These are phyloP conservation scores for Cercospora sp. DNA, from an alignment of 2,329 filamentous ascomycete species.

Conservation along the genomic window DNA sequence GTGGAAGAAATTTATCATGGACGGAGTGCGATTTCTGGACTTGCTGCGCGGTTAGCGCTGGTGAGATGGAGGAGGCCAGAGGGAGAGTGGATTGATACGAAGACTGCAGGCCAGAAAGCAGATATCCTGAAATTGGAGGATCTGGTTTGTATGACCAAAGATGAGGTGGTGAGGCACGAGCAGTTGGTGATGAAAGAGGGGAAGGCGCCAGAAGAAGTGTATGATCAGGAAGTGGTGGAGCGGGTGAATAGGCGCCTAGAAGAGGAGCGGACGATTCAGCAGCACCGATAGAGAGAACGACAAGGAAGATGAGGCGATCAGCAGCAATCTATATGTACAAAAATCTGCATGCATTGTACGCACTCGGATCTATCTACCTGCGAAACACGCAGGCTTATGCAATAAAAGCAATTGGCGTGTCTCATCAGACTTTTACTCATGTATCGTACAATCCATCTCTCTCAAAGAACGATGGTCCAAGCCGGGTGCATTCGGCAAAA, in stretches of 20 bases:
- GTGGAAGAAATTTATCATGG: conserved; percentile 86
- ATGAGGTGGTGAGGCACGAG: conserved; percentile 79
- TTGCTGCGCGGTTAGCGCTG: conserved; percentile 77
- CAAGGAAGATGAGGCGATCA: not conserved
- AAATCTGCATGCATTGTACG: not conserved
- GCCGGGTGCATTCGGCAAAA: not conserved
- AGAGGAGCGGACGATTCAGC: conserved; percentile 55
- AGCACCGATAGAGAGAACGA: conserved; percentile 13
- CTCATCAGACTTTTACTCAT: not conserved
- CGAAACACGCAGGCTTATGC: not conserved
- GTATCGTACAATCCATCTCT: not conserved
- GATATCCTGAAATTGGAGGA: conserved; percentile 69
- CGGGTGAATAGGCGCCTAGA: conserved; percentile 65
- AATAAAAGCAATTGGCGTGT: not conserved
- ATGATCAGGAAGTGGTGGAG: conserved; percentile 65
- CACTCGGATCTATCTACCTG: not conserved
- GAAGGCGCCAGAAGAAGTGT: conserved; percentile 69
- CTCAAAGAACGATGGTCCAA: not conserved
- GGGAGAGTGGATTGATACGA: conserved; percentile 63
- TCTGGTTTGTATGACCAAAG: conserved; percentile 88
- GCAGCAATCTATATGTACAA: not conserved
- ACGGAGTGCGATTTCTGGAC: conserved; percentile 76
- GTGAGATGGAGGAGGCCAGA: conserved; percentile 73
- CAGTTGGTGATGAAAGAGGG: conserved; percentile 71
- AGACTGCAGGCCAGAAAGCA: conserved; percentile 72